These are phyloP conservation scores for Gleditsia sinensis DNA, from an alignment of 306 rosid species.

Conservation along the genomic window DNA sequence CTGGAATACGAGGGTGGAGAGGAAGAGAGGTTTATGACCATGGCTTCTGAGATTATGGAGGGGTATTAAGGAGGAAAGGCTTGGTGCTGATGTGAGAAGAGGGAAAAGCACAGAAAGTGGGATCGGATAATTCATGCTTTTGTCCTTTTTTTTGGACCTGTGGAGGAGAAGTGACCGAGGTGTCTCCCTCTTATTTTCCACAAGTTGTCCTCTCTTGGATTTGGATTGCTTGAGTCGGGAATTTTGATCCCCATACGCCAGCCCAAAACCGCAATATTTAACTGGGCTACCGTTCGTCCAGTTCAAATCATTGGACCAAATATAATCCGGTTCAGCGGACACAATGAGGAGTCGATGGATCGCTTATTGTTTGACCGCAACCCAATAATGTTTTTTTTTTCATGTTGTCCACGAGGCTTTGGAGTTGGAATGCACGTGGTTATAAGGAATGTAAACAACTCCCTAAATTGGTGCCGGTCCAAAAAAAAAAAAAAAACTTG, in stretches of 20 bases:
- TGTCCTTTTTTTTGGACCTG: slow-evolving; percentile 38
- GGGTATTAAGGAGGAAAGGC: slow-evolving; percentile 32
- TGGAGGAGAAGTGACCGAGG: slow-evolving; percentile 67
- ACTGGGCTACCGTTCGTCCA: too few relatives aligned
- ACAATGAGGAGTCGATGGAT: too few relatives aligned
- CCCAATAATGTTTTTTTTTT: too few relatives aligned
- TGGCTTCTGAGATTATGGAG: slow-evolving; percentile 43
- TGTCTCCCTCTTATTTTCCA: slow-evolving; percentile 48
- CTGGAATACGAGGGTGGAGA: slow-evolving; percentile 55
- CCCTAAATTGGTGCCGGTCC: too few relatives aligned
- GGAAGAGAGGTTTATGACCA: slow-evolving; percentile 70
- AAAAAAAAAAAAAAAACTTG: too few relatives aligned
- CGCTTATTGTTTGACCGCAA: too few relatives aligned
- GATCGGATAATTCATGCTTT: slow-evolving; percentile 59
- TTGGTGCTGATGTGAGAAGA: slow-evolving; percentile 37
- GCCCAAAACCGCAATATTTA: too few relatives aligned
- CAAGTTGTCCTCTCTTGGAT: slow-evolving; percentile 22
- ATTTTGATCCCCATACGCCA: not conserved
- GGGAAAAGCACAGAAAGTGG: slow-evolving; percentile 36
- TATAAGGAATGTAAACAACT: too few relatives aligned
- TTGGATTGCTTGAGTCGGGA: not conserved
- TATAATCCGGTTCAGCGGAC: too few relatives aligned
- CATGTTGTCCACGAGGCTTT: too few relatives aligned
- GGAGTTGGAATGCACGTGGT: too few relatives aligned
- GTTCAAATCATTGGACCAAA: not conserved